Percentiles rank a stretch among this genome's conserved stretches.
These are phyloP conservation scores for Coniochaeta prunicola DNA, from an alignment of 2,329 filamentous ascomycete genomes.

Conservation along the genomic window DNA sequence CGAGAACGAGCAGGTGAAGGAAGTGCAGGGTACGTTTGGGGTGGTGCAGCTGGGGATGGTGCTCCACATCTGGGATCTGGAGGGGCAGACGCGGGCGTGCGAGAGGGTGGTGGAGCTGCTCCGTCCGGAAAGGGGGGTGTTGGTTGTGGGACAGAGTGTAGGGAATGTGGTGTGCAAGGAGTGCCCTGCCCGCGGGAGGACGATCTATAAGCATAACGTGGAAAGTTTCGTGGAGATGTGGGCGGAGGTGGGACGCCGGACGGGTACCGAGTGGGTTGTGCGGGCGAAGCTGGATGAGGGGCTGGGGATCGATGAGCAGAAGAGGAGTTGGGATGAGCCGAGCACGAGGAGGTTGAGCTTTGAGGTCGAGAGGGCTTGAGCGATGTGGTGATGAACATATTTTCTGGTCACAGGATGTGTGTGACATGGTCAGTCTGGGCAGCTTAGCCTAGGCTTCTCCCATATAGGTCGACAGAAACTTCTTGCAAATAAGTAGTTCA, in stretches of 20 bases:
- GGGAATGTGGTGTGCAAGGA: conserved; percentile 13
- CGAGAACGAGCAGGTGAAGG: neutral
- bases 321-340: conserved; percentile 16
- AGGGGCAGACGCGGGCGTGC: conserved; percentile 14
- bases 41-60: conserved; percentile 16
- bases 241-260: conserved; percentile 9
- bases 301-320: conserved; percentile 14
- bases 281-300: conserved; percentile 12
- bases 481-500: no score
- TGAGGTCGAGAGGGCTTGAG: conserved; percentile 8
- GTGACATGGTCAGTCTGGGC: no score
- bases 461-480: no score
- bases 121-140: conserved; percentile 17
- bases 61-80: conserved; percentile 16
- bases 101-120: conserved; percentile 16
- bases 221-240: conserved; percentile 11
- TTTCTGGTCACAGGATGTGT: no score
- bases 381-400: neutral
- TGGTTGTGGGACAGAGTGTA: conserved; percentile 21
- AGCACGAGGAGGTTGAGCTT: conserved; percentile 12
- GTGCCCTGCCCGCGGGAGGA: conserved; percentile 4
- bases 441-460: no score
- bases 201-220: conserved; percentile 22
- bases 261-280: conserved; percentile 16
- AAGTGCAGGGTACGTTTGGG: conserved; percentile 8